These are phyloP conservation scores for Mycena maculata DNA, from an alignment of 768 basidiomycete species.

Conservation along the genomic window DNA sequence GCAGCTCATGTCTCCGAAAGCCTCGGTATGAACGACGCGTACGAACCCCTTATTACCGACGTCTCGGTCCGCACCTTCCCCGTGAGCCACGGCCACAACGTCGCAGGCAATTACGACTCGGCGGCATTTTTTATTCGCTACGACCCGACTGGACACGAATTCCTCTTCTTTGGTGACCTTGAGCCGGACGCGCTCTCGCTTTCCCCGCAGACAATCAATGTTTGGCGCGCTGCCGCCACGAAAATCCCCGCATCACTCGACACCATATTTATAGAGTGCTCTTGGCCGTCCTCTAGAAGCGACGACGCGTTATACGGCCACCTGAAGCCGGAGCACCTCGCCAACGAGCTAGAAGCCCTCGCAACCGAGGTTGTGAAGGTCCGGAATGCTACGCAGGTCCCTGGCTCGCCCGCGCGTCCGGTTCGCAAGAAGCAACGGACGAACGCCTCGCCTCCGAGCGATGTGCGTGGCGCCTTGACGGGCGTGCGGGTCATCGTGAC, in stretches of 20 bases:
- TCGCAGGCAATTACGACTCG: constrained; percentile 72
- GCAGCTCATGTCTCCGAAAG: constrained; percentile 45
- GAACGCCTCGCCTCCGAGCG: constrained; percentile 52
- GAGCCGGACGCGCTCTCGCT: constrained; percentile 82
- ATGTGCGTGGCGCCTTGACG: constrained; percentile 62
- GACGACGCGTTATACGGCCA: constrained; percentile 85
- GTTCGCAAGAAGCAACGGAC: constrained; percentile 53
- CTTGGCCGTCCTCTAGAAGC: constrained; percentile 80
- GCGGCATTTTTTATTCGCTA: constrained; percentile 89
- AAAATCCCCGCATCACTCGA: constrained; percentile 77
- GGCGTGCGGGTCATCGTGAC: constrained; percentile 82
- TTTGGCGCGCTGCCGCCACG: constrained; percentile 87
- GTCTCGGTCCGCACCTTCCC: constrained; percentile 76
- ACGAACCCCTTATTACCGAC: constrained; percentile 62
- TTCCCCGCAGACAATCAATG: constrained; percentile 67
- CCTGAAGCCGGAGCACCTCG: constrained; percentile 83
- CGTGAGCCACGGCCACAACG: constrained; percentile 77
- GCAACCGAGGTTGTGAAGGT: constrained; percentile 72
- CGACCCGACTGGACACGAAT: constrained; percentile 69
- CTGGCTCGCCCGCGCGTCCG: constrained; percentile 42
- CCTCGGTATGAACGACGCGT: constrained; percentile 62
- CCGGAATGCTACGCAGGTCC: constrained; percentile 45
- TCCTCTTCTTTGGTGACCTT: constrained; percentile 96
- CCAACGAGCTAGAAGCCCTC: constrained; percentile 76
- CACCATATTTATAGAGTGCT: constrained; percentile 96